Conservation (phyloP, 306 rosid species). For the Oemleria cerasiformis region DNA sequence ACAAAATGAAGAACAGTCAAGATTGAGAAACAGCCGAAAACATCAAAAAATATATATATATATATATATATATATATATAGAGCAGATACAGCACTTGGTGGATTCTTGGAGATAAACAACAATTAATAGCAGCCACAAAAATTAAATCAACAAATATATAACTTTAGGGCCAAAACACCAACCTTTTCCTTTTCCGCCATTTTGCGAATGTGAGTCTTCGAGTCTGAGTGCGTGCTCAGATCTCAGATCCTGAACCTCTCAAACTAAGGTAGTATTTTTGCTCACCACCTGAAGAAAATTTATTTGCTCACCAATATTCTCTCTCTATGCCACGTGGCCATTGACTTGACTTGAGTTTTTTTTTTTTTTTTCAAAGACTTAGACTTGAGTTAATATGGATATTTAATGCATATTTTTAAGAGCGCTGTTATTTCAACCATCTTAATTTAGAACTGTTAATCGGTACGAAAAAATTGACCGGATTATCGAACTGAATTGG, state of each 20-base stretch:
- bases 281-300: too few relatives aligned
- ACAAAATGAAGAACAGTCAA: neutral
- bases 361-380: too few relatives aligned
- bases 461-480: too few relatives aligned
- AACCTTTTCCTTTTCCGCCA: constrained; percentile 16
- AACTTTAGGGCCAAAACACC: neutral
- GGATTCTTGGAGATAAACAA: neutral
- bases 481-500: too few relatives aligned
- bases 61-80: too few relatives aligned
- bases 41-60: neutral
- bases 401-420: too few relatives aligned
- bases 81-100: neutral
- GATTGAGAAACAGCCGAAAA: neutral
- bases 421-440: too few relatives aligned
- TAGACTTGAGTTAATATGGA: too few relatives aligned
- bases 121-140: neutral
- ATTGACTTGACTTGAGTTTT: too few relatives aligned
- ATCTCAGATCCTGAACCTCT: neutral
- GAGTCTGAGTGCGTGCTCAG: neutral
- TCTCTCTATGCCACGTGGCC: too few relatives aligned
- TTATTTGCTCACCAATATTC: too few relatives aligned
- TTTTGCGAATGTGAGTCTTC: neutral
- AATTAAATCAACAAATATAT: neutral
- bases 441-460: too few relatives aligned
- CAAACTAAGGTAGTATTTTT: neutral